These are phyloP conservation scores for Sporothrix brasiliensis DNA, from an alignment of 2,329 filamentous ascomycete genomes.

Conservation along the genomic window DNA sequence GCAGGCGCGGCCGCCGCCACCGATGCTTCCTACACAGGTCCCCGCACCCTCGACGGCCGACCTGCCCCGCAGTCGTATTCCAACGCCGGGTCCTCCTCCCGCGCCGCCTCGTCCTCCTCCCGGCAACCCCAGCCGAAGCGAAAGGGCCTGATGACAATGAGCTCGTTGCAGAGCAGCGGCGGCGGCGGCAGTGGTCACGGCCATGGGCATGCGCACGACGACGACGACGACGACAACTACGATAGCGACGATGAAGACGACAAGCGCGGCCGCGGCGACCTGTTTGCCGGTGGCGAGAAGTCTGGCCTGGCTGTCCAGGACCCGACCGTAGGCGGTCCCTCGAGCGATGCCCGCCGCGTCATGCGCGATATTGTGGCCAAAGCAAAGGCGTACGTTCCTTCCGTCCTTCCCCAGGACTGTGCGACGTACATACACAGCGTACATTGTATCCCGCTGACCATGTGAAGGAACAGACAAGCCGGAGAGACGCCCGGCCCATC, in stretches of 20 bases:
- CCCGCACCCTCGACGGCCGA: constrained; percentile 64
- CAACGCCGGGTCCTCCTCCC: constrained; percentile 37
- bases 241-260: constrained; percentile 61
- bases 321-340: constrained; percentile 46
- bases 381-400: constrained; percentile 49
- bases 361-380: constrained; percentile 67
- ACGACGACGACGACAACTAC: constrained; percentile 63
- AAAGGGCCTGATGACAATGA: constrained; percentile 64
- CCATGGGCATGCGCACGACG: constrained; percentile 57
- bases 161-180: constrained; percentile 55
- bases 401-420: too few relatives aligned
- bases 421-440: too few relatives aligned
- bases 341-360: constrained; percentile 56
- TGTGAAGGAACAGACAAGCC: neutral
- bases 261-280: constrained; percentile 63
- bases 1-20: constrained; percentile 45
- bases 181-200: constrained; percentile 59
- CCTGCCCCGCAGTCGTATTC: constrained; percentile 54
- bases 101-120: constrained; percentile 36
- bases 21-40: constrained; percentile 58
- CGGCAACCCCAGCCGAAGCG: constrained; percentile 54
- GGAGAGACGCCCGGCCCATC: neutral
- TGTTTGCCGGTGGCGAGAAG: constrained; percentile 86
- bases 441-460: neutral
- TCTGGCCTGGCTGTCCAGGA: constrained; percentile 71